A percentile compares a stretch with the other conserved stretches of the same genome.
Conservation (phyloP, 306 rosid genomes). For the Canavalia ensiformis region DNA sequence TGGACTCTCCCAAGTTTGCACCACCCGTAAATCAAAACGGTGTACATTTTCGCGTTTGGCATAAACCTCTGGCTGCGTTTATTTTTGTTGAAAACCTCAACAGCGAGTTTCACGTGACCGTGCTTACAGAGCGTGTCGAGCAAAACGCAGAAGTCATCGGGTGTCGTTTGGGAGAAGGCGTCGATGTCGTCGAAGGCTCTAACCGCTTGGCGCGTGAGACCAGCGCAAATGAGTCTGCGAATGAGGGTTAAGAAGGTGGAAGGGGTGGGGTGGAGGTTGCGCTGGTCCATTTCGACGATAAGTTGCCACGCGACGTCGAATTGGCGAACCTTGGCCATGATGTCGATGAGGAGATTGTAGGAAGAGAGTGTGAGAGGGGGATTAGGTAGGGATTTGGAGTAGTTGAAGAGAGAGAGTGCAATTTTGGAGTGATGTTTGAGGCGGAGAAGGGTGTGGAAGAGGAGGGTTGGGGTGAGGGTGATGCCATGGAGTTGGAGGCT, state of each 20-base stretch:
- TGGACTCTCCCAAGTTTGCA: constrained; percentile 73
- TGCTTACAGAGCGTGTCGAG: constrained; percentile 88
- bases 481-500: constrained; percentile 84
- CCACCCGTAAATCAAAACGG: constrained; percentile 87
- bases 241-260: constrained; percentile 67
- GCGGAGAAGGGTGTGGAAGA: constrained; percentile 73
- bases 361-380: constrained; percentile 64
- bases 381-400: constrained; percentile 69
- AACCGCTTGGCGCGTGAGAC: constrained; percentile 85
- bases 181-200: constrained; percentile 78
- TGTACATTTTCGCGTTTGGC: constrained; percentile 67
- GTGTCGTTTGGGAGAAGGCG: constrained; percentile 44
- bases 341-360: constrained; percentile 70
- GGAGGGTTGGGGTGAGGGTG: constrained; percentile 67
- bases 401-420: constrained; percentile 79
- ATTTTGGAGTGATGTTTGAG: constrained; percentile 77
- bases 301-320: constrained; percentile 90
- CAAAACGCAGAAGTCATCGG: constrained; percentile 62
- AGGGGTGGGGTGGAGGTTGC: constrained; percentile 50
- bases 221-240: constrained; percentile 74
- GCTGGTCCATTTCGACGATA: constrained; percentile 72
- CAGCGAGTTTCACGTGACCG: constrained; percentile 73
- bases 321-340: constrained; percentile 78
- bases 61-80: constrained; percentile 44
- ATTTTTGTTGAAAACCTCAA: constrained; percentile 68